Conservation (phyloP, 352 stramenopile genomes). For the Thalassiosira mediterranea region DNA sequence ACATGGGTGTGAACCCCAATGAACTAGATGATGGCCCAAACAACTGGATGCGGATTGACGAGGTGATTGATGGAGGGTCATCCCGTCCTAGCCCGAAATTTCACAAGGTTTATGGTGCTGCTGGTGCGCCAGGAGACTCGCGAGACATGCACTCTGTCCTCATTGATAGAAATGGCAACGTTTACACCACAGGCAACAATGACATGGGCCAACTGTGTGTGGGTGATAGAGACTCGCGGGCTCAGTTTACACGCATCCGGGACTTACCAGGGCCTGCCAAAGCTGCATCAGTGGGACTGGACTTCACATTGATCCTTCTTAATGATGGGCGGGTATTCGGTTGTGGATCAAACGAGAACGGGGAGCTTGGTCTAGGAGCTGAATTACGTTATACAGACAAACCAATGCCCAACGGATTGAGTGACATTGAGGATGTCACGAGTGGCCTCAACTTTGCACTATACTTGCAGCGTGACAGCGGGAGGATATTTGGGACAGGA, state of each 20-base stretch:
- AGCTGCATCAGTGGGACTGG: constrained; percentile 26
- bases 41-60: constrained; percentile 16
- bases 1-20: constrained; percentile 24
- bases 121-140: constrained; percentile 30
- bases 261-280: constrained; percentile 21
- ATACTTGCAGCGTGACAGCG: constrained; percentile 1
- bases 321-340: constrained; percentile 35
- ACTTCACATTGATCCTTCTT: constrained; percentile 43
- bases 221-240: constrained; percentile 18
- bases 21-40: constrained; percentile 26
- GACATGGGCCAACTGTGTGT: constrained; percentile 42
- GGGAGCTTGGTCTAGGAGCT: constrained; percentile 31
- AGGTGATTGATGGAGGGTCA: constrained; percentile 12
- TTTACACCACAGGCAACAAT: constrained; percentile 40
- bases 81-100: constrained; percentile 25
- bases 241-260: constrained; percentile 15
- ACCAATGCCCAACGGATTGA: constrained; percentile 18
- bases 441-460: neutral
- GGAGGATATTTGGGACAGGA: constrained; percentile 29
- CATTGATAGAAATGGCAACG: constrained; percentile 29
- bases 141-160: constrained; percentile 48
- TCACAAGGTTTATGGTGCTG: constrained; percentile 27
- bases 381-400: constrained; percentile 2
- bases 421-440: constrained; percentile 13
- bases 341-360: constrained; percentile 49